Evolutionary conservation across 2,329 filamentous ascomycete species (phyloP), one percentile per base, ranked within the genome.

Genomic region (Alternaria triticimaculans): DNA sequence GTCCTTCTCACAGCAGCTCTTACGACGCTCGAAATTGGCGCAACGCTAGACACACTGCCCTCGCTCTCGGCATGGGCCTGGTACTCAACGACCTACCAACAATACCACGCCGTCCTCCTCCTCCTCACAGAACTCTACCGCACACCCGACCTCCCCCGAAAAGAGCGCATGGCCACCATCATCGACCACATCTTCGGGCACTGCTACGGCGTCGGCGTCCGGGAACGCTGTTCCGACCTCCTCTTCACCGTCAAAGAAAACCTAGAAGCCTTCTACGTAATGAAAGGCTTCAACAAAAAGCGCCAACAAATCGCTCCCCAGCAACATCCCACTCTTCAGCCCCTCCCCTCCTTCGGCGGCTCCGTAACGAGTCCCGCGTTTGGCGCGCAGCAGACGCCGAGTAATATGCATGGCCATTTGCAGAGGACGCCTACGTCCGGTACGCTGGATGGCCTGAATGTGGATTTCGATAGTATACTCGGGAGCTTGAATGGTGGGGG

Each of bases 101-200:
- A 80, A 68, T 80, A 80, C 60, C 76, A 79, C 54, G 76, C 76
- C 2, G 76, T 80, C 1, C 70, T 80, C 2, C 68, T 80, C 1
- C 73, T 80, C 11, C 72, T 80, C n/a, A 79, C 76, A 1, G 78
- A 80, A 57, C 70, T 79, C 6, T 79, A 80, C 63, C 75, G 78
- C 25, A 80, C 77, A 2, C 78, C 78, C 0, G 76, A 78, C 26
- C 68, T 80, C 2, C 63, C 73, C 0, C 66, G 74, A 7, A 79
- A 77, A 66, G 76, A 80, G 43, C 68, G 78, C 55, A 80, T 80
- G 76, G 73, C 75, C 57, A 80, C 77, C 1, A 78, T 80, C 48
- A 79, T 80, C 62, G 77, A 79, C 65, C 78, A 80, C 59, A 76
- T 80, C 26, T 80, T 80, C 63, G 78, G 78, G 4, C 78, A 80